Base-by-base conservation (phyloP, 805 yeast genomes). In the Ogataea naganishii region DNA sequence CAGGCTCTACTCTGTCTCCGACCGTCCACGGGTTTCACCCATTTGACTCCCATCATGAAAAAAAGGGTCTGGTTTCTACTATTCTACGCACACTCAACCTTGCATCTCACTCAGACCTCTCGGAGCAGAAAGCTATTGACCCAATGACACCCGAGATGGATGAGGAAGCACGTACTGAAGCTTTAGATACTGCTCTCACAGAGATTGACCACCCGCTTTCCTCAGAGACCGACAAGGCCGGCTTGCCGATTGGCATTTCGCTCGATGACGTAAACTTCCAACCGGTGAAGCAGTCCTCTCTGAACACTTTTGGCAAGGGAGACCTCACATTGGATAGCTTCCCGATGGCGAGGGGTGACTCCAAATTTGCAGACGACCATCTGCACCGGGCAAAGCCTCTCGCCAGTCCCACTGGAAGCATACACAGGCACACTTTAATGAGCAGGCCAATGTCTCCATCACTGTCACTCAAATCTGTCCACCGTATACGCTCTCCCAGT, bases 291-390 rank as follows among this genome's bases (percentile, higher is more conserved):
- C 62, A 62, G 23, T 56, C 72, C 4, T 64, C 72, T 0, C 36
- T 70, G 15, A 62, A 57, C 32, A 60, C 75, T 0, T 33, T 72
- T 27, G 78, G 78, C 2, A 50, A 58, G 24, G 78, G 78, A 3
- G 56, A 60, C 16, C 51, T 72, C 24, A 41, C 62, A 0, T 43
- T 67, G 9, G 61, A 53, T 14, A 33, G 43, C 27, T 57, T 57
- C 21, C 51, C 49, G n/a, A 35, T 35, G 43, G 33, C 10, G 24
- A 12, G 18, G 18, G 13, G 18, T 20, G 12, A 14, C 7, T 6
- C 12, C 14, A 13, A 19, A 20, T 13, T 25, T 10, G 5, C n/a
- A 11, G n/a, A 20, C 27, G 6, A 21, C n/a, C 27, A 15, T 15
- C 14, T 6, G 22, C 18, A 17, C 5, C 14, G n/a, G n/a, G n/a